Evolutionary conservation across 768 basidiomycete species (phyloP), one percentile per base, ranked within the genome.

Genomic region (Tulasnella sp.): DNA sequence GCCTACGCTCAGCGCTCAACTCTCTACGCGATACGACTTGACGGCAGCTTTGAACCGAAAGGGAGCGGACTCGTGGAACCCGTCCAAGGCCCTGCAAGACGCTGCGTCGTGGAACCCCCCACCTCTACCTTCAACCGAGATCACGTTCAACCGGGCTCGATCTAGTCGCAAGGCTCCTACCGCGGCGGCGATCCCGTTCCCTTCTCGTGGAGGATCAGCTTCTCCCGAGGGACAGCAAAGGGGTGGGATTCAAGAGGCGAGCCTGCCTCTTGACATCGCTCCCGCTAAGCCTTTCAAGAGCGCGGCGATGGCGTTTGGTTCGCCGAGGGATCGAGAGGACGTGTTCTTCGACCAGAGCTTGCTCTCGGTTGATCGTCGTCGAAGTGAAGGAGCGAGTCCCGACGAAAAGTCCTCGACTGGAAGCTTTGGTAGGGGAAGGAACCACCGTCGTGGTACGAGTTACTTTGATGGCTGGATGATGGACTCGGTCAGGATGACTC

Each of bases 401-500:
- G 16, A 44, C 44, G 44, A 44, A 18, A 44, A 44, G 44, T 44
- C 44, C 14, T 3, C 44, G 16, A 18, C 16, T 21, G 34, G 75
- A 44, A 75, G 75, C 75, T 44, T 44, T 3, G 10, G 58, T 5
- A 71, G 76, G 38, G 76, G 52, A 42, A 77, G 38, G 76, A 62
- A 58, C 27, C 76, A 77, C 24, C 52, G 58, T 62, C 56, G 76
- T 14, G 48, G 75, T 18, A 38, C 75, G 48, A 56, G 46, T 14
- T 77, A 77, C 34, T 77, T 77, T 24, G 76, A 77, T 24, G 76
- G 76, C 10, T 77, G 76, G 76, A 62, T 77, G 76, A 62, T 77
- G 52, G 76, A 39, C 42, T 38, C 56, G 36, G 76, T 68, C 40
- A 77, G 31, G 56, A 71, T 58, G 56, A 56, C 76, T 34, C 48